These are phyloP conservation scores for Hanseniaspora valbyensis DNA, from an alignment of 805 yeast genomes.

Conservation along the genomic window DNA sequence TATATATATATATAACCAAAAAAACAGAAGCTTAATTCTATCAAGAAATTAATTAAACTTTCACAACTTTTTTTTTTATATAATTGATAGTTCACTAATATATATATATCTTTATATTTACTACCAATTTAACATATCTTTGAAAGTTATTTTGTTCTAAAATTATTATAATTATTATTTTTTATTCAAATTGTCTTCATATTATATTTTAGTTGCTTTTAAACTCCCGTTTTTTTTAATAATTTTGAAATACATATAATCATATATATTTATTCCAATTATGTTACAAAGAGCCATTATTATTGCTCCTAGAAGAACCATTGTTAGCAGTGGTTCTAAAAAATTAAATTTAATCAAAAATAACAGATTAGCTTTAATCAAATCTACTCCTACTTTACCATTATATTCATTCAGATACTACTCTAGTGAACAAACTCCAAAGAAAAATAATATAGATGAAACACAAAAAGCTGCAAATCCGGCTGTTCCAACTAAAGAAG, in stretches of 20 bases:
- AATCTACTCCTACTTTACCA: background rate
- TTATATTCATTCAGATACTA: slow-evolving; percentile 1
- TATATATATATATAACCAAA: no score
- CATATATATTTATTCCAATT: no score
- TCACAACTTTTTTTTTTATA: no score
- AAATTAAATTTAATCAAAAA: no score
- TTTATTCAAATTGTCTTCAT: no score
- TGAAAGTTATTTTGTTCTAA: no score
- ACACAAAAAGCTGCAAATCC: background rate
- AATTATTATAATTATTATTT: no score
- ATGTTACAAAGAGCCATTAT: slow-evolving; percentile 5
- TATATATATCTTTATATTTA: no score
- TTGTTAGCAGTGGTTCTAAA: background rate
- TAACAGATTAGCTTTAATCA: background rate
- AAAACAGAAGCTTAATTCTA: no score
- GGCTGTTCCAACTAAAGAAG: slow-evolving; percentile 10
- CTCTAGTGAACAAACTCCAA: slow-evolving; percentile 1
- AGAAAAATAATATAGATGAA: background rate
- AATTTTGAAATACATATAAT: background rate
- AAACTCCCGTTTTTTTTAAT: background rate
- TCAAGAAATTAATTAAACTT: no score
- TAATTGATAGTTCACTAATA: no score
- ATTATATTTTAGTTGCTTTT: background rate
- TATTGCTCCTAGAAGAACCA: background rate
- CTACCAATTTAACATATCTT: no score